phyloP scores from a whole-genome alignment of 495 filamentous ascomycete species.

The Chlorociboria aeruginascens region DNA sequence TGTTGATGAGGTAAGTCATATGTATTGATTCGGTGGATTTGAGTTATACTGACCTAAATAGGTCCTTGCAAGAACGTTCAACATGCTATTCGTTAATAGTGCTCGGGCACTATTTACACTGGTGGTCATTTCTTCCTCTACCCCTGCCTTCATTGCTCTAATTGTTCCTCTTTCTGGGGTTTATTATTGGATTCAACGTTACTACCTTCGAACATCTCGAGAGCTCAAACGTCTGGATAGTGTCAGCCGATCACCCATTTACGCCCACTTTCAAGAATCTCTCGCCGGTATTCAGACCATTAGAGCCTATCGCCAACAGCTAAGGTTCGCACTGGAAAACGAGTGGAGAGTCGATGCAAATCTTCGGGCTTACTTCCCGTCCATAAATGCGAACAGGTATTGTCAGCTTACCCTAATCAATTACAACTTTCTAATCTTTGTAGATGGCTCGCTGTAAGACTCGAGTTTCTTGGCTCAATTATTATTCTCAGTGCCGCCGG shows the following conservation, averaged over 20 bases:
- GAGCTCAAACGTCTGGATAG: conserved; percentile 96
- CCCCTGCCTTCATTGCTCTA: conserved; percentile 68
- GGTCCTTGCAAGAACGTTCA: conserved; percentile 81
- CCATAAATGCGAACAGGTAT: conserved; percentile 71
- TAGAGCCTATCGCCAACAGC: conserved; percentile 82
- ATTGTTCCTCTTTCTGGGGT: conserved; percentile 70
- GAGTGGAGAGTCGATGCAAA: conserved; percentile 98
- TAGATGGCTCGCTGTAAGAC: conserved; percentile 85
- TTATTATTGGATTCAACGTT: conserved; percentile 91
- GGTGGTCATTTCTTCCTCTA: conserved; percentile 67
- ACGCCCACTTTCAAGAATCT: conserved; percentile 97
- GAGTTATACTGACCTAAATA: conserved; percentile 11
- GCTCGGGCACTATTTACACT: conserved; percentile 80
- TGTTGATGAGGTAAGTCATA: conserved; percentile 56
- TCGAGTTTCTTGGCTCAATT: conserved; percentile 93
- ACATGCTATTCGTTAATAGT: conserved; percentile 87
- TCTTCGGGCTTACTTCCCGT: conserved; percentile 89
- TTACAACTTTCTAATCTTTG: conserved; percentile 1
- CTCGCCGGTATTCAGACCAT: conserved; percentile 95
- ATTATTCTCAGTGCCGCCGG: conserved; percentile 83
- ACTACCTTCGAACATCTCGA: conserved; percentile 91
- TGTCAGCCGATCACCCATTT: conserved; percentile 89
- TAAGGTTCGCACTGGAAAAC: conserved; percentile 82
- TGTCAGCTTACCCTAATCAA: too few relatives aligned
- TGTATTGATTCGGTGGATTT: not conserved